phyloP scores from a whole-genome alignment of 805 yeast genomes.

The Saturnispora silvae region DNA sequence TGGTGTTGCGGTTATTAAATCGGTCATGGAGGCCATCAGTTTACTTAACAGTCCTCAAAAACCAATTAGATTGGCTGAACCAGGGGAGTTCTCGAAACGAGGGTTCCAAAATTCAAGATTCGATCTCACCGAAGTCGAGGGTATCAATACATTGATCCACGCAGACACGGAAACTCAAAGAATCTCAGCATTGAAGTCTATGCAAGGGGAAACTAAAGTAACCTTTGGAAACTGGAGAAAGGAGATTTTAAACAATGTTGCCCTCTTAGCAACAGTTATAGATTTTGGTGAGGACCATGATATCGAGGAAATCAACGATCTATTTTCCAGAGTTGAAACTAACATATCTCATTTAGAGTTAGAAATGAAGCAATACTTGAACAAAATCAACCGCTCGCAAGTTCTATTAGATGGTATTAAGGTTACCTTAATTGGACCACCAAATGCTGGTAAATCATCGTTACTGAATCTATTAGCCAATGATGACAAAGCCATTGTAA shows the following conservation, averaged over 20 bases:
- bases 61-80: conserved; percentile 70
- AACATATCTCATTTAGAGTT: conserved; percentile 32
- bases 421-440: conserved; percentile 73
- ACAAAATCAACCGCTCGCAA: conserved; percentile 45
- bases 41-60: conserved; percentile 35
- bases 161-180: conserved; percentile 92
- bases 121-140: conserved; percentile 86
- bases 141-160: conserved; percentile 76
- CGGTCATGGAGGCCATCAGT: conserved; percentile 56
- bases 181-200: conserved; percentile 57
- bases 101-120: conserved; percentile 78
- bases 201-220: conserved; percentile 54
- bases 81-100: conserved; percentile 84
- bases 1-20: conserved; percentile 71
- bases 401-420: conserved; percentile 64
- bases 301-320: conserved; percentile 47
- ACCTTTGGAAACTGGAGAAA: conserved; percentile 59
- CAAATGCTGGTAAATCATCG: conserved; percentile 94
- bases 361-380: conserved; percentile 36
- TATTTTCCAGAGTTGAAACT: conserved; percentile 40
- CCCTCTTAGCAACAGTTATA: conserved; percentile 74
- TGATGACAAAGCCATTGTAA: conserved; percentile 82
- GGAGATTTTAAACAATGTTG: conserved; percentile 52
- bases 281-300: conserved; percentile 95
- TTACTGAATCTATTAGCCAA: conserved; percentile 65